Conservation (phyloP, 1,284 basidiomycete species). For the Hemileia vastatrix region DNA sequence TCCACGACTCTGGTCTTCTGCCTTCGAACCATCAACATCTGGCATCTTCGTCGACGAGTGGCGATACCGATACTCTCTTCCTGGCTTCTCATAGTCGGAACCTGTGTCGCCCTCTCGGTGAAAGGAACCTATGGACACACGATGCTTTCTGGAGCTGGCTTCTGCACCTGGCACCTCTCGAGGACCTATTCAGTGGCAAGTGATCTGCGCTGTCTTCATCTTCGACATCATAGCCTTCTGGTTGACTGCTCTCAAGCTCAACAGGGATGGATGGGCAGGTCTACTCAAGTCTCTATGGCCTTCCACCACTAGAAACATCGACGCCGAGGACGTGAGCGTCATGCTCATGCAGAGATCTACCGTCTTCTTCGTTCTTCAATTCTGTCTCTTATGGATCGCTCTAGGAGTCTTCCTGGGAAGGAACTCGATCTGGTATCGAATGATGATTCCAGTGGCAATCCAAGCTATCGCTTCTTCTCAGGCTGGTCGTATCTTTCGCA, state of each 20-base stretch:
- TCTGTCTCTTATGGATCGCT: conserved; percentile 25
- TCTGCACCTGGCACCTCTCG: conserved; percentile 31
- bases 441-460: conserved; percentile 35
- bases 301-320: conserved; percentile 23
- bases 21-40: conserved; percentile 33
- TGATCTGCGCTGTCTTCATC: conserved; percentile 27
- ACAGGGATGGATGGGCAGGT: conserved; percentile 32
- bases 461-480: conserved; percentile 31
- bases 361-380: conserved; percentile 32
- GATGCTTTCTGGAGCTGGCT: conserved; percentile 27
- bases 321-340: conserved; percentile 31
- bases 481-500: conserved; percentile 34
- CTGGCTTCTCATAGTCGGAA: conserved; percentile 29
- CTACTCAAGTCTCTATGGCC: conserved; percentile 28
- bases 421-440: conserved; percentile 17
- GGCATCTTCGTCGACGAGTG: conserved; percentile 29
- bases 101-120: conserved; percentile 28
- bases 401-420: not conserved
- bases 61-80: conserved; percentile 29
- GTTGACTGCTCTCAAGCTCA: conserved; percentile 33
- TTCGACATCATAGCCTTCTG: conserved; percentile 32
- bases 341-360: conserved; percentile 37
- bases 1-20: conserved; percentile 35
- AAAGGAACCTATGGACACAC: conserved; percentile 24
- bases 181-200: conserved; percentile 28